Percentiles rank a stretch among this genome's conserved stretches.
phyloP scores from a whole-genome alignment of 1,284 basidiomycete genomes.

The Pseudozyma flocculosa region DNA sequence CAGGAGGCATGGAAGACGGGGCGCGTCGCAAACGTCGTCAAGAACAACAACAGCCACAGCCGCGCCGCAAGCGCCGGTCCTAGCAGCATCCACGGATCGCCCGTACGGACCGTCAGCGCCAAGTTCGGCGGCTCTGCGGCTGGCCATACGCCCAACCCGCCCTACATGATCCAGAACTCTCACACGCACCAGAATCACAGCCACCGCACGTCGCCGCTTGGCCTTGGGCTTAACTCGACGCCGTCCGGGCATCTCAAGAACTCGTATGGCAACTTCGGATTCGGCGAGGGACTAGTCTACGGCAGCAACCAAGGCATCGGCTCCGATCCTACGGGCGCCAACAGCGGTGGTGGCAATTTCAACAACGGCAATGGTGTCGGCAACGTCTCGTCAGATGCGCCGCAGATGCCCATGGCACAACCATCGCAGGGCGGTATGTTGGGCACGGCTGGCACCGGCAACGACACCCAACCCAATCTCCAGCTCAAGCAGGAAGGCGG shows the following conservation, averaged over 20 bases:
- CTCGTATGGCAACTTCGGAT: no score
- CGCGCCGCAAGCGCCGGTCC: constrained; percentile 35
- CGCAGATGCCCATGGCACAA: no score
- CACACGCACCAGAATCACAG: constrained; percentile 32
- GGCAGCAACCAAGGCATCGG: background rate
- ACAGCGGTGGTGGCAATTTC: background rate
- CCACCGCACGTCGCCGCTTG: constrained; percentile 32
- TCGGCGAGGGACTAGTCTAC: background rate
- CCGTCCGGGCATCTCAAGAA: no score
- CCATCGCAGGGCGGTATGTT: no score
- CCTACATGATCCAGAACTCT: constrained; percentile 31
- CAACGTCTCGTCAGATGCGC: background rate
- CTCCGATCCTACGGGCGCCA: constrained; percentile 1
- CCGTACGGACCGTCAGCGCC: constrained; percentile 34
- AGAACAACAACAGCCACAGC: constrained; percentile 35
- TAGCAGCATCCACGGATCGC: constrained; percentile 41
- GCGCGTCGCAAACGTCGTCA: constrained; percentile 46
- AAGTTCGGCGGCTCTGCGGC: constrained; percentile 25
- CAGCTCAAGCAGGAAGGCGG: background rate
- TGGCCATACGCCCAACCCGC: constrained; percentile 22
- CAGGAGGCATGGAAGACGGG: constrained; percentile 52
- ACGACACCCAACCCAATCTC: no score
- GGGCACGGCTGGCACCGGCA: no score
- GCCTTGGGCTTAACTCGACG: constrained; percentile 15
- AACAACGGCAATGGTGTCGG: background rate